Conservation (phyloP, 176 grass and related monocot species). For the Triticum aestivum region DNA sequence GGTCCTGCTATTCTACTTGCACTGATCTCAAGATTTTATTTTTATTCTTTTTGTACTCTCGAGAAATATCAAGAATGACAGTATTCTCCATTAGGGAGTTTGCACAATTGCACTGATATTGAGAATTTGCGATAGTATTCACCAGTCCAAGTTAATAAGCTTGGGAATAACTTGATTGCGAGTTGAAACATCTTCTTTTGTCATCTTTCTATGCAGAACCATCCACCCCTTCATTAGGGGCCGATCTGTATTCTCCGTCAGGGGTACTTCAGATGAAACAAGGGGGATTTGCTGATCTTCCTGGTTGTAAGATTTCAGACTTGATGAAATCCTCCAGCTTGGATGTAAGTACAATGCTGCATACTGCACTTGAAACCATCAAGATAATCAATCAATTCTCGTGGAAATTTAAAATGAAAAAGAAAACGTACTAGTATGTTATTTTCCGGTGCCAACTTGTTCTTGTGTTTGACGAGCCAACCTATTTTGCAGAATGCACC, state of each 20-base stretch:
- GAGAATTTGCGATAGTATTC: background rate
- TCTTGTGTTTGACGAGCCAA: background rate
- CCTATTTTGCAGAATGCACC: slow-evolving; percentile 58
- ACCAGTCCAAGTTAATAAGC: background rate
- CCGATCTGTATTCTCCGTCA: slow-evolving; percentile 28
- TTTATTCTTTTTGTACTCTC: no score
- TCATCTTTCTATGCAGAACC: slow-evolving; percentile 39
- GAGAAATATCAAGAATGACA: background rate
- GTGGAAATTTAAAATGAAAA: background rate
- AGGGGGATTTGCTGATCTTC: slow-evolving; percentile 45
- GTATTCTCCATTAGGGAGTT: background rate
- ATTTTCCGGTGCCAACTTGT: background rate
- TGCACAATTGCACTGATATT: background rate
- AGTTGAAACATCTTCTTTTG: background rate
- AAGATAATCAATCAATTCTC: background rate
- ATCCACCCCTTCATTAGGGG: slow-evolving; percentile 29
- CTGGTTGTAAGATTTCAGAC: slow-evolving; percentile 57
- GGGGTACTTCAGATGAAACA: slow-evolving; percentile 54
- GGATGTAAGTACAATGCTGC: slow-evolving; percentile 42
- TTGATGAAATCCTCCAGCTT: slow-evolving; percentile 74
- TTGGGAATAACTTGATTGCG: background rate
- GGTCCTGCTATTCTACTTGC: background rate
- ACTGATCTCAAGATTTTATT: background rate
- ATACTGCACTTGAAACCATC: background rate
- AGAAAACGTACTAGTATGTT: background rate